phyloP scores from a whole-genome alignment of 176 grass and related monocot genomes.

The Cenchrus purpureus region DNA sequence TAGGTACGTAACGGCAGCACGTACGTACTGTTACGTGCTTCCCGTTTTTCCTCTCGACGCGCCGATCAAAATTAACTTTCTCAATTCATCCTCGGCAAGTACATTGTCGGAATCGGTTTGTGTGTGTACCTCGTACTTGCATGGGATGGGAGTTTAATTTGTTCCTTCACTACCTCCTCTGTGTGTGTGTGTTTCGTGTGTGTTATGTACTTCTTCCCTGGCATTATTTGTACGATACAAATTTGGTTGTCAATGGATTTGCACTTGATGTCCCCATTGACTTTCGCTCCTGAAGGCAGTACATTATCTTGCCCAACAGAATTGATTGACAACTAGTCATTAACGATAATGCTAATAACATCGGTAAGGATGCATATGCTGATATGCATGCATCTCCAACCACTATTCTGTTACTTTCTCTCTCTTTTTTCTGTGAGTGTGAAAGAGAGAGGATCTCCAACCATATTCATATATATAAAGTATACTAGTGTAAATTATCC shows the following conservation, averaged over 20 bases:
- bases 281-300: conserved; percentile 3
- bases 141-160: neutral
- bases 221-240: conserved; percentile 23
- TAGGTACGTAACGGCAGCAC: neutral
- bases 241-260: conserved; percentile 13
- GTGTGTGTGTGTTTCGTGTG: neutral
- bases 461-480: conserved; percentile 19
- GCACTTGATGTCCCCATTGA: conserved; percentile 39
- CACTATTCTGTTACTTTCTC: neutral
- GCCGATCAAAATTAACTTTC: neutral
- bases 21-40: conserved; percentile 15
- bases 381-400: neutral
- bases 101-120: conserved; percentile 34
- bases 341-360: neutral
- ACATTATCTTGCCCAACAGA: neutral
- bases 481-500: neutral
- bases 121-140: neutral
- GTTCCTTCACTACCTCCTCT: neutral
- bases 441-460: neutral
- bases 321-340: neutral
- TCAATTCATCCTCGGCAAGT: conserved; percentile 30
- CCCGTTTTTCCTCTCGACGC: conserved; percentile 15
- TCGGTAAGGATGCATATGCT: neutral
- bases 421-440: neutral
- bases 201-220: neutral